A percentile compares a stretch with the other conserved stretches of the same genome.
Evolutionary conservation across 257 asterid species (phyloP).

Genomic region (Capsicum rhomboideum): DNA sequence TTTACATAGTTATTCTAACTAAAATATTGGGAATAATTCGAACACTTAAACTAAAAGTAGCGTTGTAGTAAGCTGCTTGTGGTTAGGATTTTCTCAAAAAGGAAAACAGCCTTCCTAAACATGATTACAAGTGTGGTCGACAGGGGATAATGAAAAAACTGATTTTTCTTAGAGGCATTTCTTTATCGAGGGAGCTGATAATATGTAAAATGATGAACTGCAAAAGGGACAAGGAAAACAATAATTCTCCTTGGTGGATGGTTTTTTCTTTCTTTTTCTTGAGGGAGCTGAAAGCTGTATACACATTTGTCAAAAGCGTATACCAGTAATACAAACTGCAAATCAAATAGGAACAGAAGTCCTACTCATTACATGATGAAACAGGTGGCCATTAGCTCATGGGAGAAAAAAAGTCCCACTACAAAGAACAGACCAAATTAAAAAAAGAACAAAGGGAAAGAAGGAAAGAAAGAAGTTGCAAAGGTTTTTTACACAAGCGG

Average conservation of each 20-base stretch:
- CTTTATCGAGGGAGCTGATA: background rate
- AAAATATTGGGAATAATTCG: too few species aligned
- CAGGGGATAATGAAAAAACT: background rate
- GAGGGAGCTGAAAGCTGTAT: background rate
- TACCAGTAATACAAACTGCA: slow-evolving; percentile 2
- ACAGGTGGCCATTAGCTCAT: slow-evolving; percentile 17
- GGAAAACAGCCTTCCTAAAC: too few species aligned
- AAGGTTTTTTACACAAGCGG: background rate
- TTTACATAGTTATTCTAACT: too few species aligned
- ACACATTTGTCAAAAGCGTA: background rate
- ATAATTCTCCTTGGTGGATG: background rate
- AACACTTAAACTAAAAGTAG: too few species aligned
- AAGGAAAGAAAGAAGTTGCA: slow-evolving; percentile 16
- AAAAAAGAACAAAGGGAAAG: slow-evolving; percentile 12
- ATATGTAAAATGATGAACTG: background rate
- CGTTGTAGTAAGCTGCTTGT: too few species aligned
- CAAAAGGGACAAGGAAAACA: background rate
- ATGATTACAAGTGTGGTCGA: too few species aligned
- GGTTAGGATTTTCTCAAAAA: too few species aligned
- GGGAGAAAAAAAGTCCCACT: slow-evolving; percentile 40
- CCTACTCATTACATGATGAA: slow-evolving; percentile 5
- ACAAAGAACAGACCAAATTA: slow-evolving; percentile 14
- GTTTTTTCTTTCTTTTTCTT: background rate
- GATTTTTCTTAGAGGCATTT: background rate
- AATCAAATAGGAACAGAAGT: background rate